Base-by-base conservation (phyloP, 257 asterid species). In the Gentiana dahurica region DNA sequence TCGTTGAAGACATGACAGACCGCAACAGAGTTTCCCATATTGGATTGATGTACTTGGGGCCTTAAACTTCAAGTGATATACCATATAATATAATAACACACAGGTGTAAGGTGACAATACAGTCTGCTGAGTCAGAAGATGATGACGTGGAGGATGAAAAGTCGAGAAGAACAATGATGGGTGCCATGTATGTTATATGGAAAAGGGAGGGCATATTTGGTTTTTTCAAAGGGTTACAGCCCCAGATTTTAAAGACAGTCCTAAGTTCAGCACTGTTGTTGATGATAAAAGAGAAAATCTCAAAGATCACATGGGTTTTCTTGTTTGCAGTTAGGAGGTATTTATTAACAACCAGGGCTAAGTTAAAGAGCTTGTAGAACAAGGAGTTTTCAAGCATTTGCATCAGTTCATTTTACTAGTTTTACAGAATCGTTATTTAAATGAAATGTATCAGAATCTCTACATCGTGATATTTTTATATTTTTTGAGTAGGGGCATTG, bases 61-160 rank as follows among this genome's bases (percentile, higher is more conserved):
- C 24, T 24, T 24, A 24, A 24, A 24, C 24, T 24, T 24, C 24
- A 24, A 24, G 24, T 24, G 24, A 24, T 24, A 24, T 24, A 24
- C 24, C 24, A 24, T 24, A 24, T 24, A 24, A 24, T 24, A 24
- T 24, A 24, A 24, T 24, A 24, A 24, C 51, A 32, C 43, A 60
- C 70, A 89, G 95, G 89, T 89, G 97, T 69, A 89, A 89, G 79
- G 97, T 89, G 79, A 75, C 84, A 78, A 86, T 89, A 62, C 97
- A 89, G 65, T 57, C 94, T 35, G 85, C 92, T 37, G 84, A 89
- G 59, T 72, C 87, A 6, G 46, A 79, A 24, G 91, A 79, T 47
- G 92, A 77, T 53, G 76, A 70, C 32, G 71, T 59, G 39, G 65
- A 71, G 34, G 83, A 68, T 13, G 72, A 63, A 54, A 73, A 66